These are phyloP conservation scores for Boletus bicolor DNA, from an alignment of 768 basidiomycete species.

Conservation along the genomic window DNA sequence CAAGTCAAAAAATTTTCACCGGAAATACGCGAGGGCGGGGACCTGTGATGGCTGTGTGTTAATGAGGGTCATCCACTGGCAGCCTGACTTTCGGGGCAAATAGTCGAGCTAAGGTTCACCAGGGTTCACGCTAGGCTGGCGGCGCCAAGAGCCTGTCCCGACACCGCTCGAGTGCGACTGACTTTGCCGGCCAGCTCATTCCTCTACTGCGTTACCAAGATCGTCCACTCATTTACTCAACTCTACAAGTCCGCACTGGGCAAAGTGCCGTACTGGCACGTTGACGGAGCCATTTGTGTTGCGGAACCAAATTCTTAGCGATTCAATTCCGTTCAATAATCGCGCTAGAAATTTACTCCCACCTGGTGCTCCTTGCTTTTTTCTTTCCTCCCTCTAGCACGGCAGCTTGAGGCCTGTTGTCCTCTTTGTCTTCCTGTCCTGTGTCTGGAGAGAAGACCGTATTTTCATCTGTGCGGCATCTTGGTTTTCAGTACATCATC, in stretches of 20 bases:
- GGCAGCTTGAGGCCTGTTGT: slow-evolving; percentile 22
- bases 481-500: slow-evolving; percentile 31
- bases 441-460: slow-evolving; percentile 19
- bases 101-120: slow-evolving; percentile 28
- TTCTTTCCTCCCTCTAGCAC: slow-evolving; percentile 30
- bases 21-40: slow-evolving; percentile 39
- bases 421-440: slow-evolving; percentile 22
- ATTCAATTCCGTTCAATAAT: slow-evolving; percentile 36
- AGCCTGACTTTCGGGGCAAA: slow-evolving; percentile 33
- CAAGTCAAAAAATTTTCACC: slow-evolving; percentile 32
- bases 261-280: slow-evolving; percentile 28
- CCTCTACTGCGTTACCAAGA: slow-evolving; percentile 17
- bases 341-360: slow-evolving; percentile 33
- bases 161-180: slow-evolving; percentile 14
- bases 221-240: slow-evolving; percentile 28
- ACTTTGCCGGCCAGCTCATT: slow-evolving; percentile 10
- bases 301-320: slow-evolving; percentile 38
- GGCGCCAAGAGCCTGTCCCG: slow-evolving; percentile 29
- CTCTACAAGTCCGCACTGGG: slow-evolving; percentile 20
- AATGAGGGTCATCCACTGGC: slow-evolving; percentile 27
- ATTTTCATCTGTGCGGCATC: slow-evolving; percentile 14
- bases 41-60: slow-evolving; percentile 38
- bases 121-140: slow-evolving; percentile 29
- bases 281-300: slow-evolving; percentile 32
- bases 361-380: slow-evolving; percentile 28